Conservation (phyloP, 2,329 filamentous ascomycete genomes). For the Sclerotinia borealis region DNA sequence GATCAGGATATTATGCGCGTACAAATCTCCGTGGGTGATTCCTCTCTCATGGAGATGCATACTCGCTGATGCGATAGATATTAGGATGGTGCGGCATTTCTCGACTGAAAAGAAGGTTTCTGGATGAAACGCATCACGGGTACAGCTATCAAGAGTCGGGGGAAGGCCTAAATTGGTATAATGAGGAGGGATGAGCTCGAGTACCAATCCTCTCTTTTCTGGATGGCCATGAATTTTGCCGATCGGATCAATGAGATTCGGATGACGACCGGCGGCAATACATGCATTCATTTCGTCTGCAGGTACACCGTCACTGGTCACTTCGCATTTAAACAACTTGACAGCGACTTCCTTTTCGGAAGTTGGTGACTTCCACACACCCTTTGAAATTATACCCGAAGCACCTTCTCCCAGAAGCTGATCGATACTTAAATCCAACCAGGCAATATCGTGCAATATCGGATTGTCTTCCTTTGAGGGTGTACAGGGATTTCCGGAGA, state of each 20-base stretch:
- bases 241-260: conserved; percentile 41
- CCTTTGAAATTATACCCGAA: conserved; percentile 42
- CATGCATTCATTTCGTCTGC: conserved; percentile 45
- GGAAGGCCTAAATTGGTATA: conserved; percentile 41
- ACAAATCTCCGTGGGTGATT: conserved; percentile 43
- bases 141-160: conserved; percentile 41
- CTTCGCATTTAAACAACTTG: conserved; percentile 43
- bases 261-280: conserved; percentile 41
- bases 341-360: conserved; percentile 38
- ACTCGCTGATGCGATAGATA: conserved; percentile 38
- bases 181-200: conserved; percentile 41
- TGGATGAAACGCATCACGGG: conserved; percentile 38
- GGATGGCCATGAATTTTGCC: conserved; percentile 40
- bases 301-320: conserved; percentile 43
- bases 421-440: conserved; percentile 37
- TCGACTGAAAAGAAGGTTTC: conserved; percentile 29
- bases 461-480: conserved; percentile 23
- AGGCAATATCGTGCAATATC: conserved; percentile 36
- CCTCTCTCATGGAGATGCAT: conserved; percentile 39
- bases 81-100: conserved; percentile 35
- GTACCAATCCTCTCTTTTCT: conserved; percentile 38
- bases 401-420: conserved; percentile 40
- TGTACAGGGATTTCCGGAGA: conserved; percentile 43
- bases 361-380: conserved; percentile 32
- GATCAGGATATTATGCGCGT: conserved; percentile 43